Evolutionary conservation across 495 filamentous ascomycete genomes (phyloP).

Genomic region (Patellaria atrata): DNA sequence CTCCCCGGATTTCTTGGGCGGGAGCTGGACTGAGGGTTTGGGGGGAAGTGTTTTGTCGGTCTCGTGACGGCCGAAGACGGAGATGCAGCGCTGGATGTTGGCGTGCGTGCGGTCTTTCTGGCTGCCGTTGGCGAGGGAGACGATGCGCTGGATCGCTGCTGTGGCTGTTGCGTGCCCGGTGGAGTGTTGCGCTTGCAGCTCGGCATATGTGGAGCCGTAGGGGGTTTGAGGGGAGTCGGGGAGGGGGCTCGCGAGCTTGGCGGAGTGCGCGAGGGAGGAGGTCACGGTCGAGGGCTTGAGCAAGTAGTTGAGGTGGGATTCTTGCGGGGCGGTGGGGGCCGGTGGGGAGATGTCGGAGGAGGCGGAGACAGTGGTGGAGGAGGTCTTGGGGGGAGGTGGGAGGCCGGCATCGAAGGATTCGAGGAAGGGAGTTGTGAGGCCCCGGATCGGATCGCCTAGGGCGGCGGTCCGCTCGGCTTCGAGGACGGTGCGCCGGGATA

Average conservation of each 20-base stretch:
- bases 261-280: conserved; percentile 46
- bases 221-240: too few relatives aligned
- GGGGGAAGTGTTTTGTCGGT: conserved; percentile 59
- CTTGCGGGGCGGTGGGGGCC: conserved; percentile 28
- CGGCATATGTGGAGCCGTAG: conserved; percentile 6
- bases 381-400: conserved; percentile 20
- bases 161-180: conserved; percentile 38
- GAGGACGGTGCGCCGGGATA: conserved; percentile 55
- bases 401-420: conserved; percentile 55
- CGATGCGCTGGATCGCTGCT: conserved; percentile 61
- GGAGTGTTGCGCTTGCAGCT: conserved; percentile 18
- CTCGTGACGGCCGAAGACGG: conserved; percentile 76
- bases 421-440: conserved; percentile 66
- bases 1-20: background rate
- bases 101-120: conserved; percentile 60
- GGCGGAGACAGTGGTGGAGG: conserved; percentile 7
- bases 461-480: conserved; percentile 41
- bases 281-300: conserved; percentile 50
- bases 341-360: conserved; percentile 20
- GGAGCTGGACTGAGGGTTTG: conserved; percentile 25
- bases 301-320: conserved; percentile 53
- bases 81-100: conserved; percentile 70
- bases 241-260: conserved; percentile 35
- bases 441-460: conserved; percentile 64
- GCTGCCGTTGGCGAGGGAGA: conserved; percentile 56